A percentile compares a stretch with the other conserved stretches of the same genome.
These are phyloP conservation scores for Smallanthus sonchifolius DNA, from an alignment of 129 eudicot genomes.

Conservation along the genomic window DNA sequence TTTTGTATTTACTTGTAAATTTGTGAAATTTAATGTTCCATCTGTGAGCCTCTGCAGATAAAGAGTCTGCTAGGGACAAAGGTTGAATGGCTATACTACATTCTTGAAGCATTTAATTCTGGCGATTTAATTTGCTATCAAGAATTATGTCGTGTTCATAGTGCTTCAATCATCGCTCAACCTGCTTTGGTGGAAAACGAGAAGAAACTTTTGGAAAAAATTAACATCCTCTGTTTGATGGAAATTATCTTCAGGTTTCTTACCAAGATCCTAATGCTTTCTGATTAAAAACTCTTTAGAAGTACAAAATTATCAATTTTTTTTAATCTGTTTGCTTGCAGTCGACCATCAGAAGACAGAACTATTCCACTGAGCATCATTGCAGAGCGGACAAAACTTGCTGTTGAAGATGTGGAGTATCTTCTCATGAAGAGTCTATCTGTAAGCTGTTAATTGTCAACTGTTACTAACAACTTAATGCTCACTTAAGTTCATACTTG, in stretches of 20 bases:
- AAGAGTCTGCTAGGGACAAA: conserved; percentile 64
- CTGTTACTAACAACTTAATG: not conserved
- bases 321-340: conserved; percentile 31
- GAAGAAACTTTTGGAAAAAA: conserved; percentile 77
- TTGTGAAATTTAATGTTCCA: not conserved
- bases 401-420: conserved; percentile 77
- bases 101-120: conserved; percentile 75
- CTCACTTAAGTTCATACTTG: conserved; percentile 61
- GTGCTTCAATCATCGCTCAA: conserved; percentile 57
- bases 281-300: not conserved
- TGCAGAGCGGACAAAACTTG: conserved; percentile 70
- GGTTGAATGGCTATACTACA: conserved; percentile 83
- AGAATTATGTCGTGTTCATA: conserved; percentile 74
- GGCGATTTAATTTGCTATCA: conserved; percentile 75
- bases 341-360: conserved; percentile 88
- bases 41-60: conserved; percentile 33
- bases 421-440: conserved; percentile 93
- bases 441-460: conserved; percentile 37
- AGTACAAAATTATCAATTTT: not conserved
- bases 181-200: conserved; percentile 75
- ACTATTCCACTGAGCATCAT: conserved; percentile 68
- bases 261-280: not conserved
- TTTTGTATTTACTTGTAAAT: not conserved
- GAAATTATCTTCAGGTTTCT: conserved; percentile 74
- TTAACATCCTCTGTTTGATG: conserved; percentile 87